Conservation (phyloP, 768 basidiomycete species). For the Suillus ampliporus region DNA sequence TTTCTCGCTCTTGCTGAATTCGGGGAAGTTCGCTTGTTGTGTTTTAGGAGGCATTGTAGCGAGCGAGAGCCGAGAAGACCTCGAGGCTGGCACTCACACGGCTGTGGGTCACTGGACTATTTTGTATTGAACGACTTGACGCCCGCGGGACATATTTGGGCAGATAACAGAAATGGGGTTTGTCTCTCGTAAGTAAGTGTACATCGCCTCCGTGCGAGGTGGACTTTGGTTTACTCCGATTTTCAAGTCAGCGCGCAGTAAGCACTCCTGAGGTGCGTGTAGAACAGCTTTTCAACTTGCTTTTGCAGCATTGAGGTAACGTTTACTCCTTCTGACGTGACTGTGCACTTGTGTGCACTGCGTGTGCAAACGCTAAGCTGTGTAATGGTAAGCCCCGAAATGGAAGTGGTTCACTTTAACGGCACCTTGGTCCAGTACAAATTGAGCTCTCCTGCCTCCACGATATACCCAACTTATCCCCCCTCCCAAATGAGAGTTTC, state of each 20-base stretch:
- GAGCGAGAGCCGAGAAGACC: not conserved
- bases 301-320: not conserved
- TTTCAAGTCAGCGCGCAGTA: not conserved
- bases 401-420: constrained; percentile 15
- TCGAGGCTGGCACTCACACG: not conserved
- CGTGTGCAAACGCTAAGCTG: not conserved
- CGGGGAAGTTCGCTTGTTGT: not conserved
- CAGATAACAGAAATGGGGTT: not conserved
- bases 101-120: not conserved
- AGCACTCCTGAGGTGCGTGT: not conserved
- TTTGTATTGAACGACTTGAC: constrained; percentile 2
- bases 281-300: not conserved
- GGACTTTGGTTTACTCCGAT: not conserved
- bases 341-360: not conserved
- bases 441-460: constrained; percentile 2
- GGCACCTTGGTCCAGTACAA: constrained; percentile 29
- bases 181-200: not conserved
- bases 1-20: not conserved
- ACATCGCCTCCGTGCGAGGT: not conserved
- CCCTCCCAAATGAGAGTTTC: constrained; percentile 13
- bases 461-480: not conserved
- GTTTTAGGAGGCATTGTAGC: not conserved
- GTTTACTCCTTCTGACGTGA: not conserved
- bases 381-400: constrained; percentile 12
- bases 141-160: not conserved